Conservation (phyloP, 2,329 filamentous ascomycete species). For the Penicillium sp. region DNA sequence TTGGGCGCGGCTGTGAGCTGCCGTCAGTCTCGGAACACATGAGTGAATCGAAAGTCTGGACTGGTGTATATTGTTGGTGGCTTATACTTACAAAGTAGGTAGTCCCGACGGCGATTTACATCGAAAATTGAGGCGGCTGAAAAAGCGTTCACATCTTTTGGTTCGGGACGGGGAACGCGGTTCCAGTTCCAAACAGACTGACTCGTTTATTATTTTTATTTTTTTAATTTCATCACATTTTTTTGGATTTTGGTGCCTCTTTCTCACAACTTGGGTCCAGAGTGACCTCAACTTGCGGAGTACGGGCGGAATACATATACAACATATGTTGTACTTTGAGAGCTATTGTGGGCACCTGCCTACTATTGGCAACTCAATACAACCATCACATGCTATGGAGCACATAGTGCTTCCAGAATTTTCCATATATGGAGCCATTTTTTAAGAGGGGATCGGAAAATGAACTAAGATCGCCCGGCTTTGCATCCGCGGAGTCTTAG, state of each 20-base stretch:
- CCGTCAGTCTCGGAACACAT: neutral
- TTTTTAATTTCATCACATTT: neutral
- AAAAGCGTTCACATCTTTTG: slow-evolving; percentile 7
- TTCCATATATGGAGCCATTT: slow-evolving; percentile 11
- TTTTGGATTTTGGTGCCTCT: neutral
- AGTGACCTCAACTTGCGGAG: neutral
- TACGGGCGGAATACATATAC: slow-evolving; percentile 7
- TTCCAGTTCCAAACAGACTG: slow-evolving; percentile 1
- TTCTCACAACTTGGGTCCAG: no score
- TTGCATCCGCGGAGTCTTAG: slow-evolving; percentile 25
- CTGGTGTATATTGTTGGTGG: neutral
- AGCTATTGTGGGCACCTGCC: neutral
- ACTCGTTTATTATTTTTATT: neutral
- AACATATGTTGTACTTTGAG: no score
- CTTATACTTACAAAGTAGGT: neutral
- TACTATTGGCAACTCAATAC: neutral
- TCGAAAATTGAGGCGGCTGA: slow-evolving; percentile 4
- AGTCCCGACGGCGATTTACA: neutral
- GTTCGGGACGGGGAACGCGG: slow-evolving; percentile 7
- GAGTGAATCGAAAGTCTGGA: neutral
- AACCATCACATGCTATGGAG: neutral
- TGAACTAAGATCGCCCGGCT: slow-evolving; percentile 24
- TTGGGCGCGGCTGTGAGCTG: neutral
- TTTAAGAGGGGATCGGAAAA: neutral
- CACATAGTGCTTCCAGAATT: slow-evolving; percentile 21